These are phyloP conservation scores for Melampsora larici-populina DNA, from an alignment of 1,284 basidiomycete species.

Conservation along the genomic window DNA sequence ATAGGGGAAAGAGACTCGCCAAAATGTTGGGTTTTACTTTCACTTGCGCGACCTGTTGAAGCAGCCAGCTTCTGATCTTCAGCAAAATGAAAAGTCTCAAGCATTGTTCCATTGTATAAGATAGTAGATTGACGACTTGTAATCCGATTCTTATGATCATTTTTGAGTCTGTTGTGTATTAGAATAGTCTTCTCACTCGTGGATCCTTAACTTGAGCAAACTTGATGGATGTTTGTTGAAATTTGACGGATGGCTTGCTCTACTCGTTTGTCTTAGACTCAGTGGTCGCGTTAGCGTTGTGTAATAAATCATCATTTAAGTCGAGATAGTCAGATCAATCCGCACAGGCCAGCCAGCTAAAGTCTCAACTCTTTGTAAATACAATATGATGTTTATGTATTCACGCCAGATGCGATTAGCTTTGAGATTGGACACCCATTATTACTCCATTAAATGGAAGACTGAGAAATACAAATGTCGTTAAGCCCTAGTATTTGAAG, in stretches of 20 bases:
- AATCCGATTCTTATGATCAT: conserved; percentile 60
- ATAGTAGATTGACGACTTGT: conserved; percentile 69
- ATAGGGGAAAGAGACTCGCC: conserved; percentile 5
- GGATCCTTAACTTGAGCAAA: conserved; percentile 45
- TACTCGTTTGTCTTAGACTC: conserved; percentile 44
- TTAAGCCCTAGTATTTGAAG: too few relatives aligned
- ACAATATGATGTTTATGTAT: too few relatives aligned
- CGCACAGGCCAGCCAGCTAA: too few relatives aligned
- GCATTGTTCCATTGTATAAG: conserved; percentile 77
- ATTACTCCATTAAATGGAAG: too few relatives aligned
- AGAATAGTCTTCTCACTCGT: neutral
- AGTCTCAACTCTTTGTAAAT: too few relatives aligned
- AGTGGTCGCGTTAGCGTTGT: conserved; percentile 48
- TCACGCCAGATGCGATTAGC: too few relatives aligned
- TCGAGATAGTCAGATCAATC: too few relatives aligned
- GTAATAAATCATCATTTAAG: conserved; percentile 56
- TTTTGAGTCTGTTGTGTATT: too few relatives aligned
- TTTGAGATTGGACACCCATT: too few relatives aligned
- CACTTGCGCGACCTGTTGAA: conserved; percentile 9
- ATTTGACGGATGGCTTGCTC: conserved; percentile 46
- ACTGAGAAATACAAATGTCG: too few relatives aligned
- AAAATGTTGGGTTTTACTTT: conserved; percentile 3
- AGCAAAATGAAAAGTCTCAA: conserved; percentile 76
- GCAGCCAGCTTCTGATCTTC: conserved; percentile 68
- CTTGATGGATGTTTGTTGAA: conserved; percentile 36